A percentile compares a stretch with the other conserved stretches of the same genome.
These are phyloP conservation scores for Chenopodium quinoa DNA, from an alignment of 148 eudicot genomes.

Conservation along the genomic window DNA sequence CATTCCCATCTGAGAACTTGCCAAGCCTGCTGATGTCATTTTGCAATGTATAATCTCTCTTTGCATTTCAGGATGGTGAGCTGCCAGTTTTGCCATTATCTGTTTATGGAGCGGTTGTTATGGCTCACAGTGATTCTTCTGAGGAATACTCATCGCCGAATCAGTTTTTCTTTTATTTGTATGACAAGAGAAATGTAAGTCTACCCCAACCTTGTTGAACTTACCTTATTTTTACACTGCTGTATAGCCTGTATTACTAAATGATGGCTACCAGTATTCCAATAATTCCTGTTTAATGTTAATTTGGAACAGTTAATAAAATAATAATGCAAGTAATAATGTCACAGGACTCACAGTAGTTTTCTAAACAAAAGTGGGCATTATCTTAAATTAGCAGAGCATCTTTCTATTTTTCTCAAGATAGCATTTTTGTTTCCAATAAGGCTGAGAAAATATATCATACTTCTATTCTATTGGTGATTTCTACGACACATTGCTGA, in stretches of 20 bases:
- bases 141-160: constrained; percentile 87
- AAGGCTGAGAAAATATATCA: neutral
- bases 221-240: neutral
- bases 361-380: neutral
- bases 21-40: neutral
- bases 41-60: constrained; percentile 8
- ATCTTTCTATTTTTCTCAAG: neutral
- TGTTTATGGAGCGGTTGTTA: constrained; percentile 92
- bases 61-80: constrained; percentile 75
- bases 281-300: neutral
- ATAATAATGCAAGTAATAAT: neutral
- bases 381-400: neutral
- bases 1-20: neutral
- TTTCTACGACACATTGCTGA: neutral
- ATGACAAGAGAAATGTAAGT: constrained; percentile 90
- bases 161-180: constrained; percentile 94
- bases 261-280: neutral
- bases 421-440: neutral
- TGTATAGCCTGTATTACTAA: neutral
- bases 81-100: constrained; percentile 94
- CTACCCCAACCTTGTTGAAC: neutral
- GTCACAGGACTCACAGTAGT: neutral
- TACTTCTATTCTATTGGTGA: neutral
- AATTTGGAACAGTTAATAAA: neutral
- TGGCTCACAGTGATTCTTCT: constrained; percentile 87